Percentiles rank a stretch among this genome's conserved stretches.
Evolutionary conservation across 2,329 filamentous ascomycete species (phyloP).

Genomic region (Mycogone perniciosa): DNA sequence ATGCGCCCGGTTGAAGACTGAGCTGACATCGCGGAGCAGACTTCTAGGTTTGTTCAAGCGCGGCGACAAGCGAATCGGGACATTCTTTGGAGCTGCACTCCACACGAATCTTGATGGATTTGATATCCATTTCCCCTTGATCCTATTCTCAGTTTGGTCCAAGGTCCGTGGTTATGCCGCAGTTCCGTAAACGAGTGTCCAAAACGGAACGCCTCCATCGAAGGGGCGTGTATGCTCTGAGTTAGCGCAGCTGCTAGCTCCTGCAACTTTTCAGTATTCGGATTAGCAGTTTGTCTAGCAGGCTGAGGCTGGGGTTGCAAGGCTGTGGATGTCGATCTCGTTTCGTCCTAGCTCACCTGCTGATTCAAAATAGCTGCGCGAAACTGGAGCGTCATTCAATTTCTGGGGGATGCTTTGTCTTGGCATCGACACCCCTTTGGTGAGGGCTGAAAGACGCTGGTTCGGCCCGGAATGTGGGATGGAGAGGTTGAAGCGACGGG

Average conservation of each 20-base stretch:
- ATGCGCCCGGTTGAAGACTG: too few species aligned
- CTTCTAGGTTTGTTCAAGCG: neutral
- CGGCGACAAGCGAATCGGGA: neutral
- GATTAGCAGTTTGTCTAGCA: too few species aligned
- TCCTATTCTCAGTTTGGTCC: neutral
- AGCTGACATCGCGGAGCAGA: neutral
- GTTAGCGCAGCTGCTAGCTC: too few species aligned
- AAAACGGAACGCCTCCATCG: too few species aligned
- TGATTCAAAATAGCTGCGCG: conserved; percentile 9
- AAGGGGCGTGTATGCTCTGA: too few species aligned
- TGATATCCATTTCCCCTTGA: neutral
- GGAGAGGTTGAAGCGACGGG: neutral
- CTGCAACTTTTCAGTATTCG: too few species aligned
- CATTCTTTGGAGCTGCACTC: neutral
- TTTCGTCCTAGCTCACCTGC: conserved; percentile 8
- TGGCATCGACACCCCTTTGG: neutral
- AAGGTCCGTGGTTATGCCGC: too few species aligned
- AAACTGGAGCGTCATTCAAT: conserved; percentile 1
- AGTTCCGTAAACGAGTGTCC: too few species aligned
- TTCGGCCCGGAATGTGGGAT: neutral
- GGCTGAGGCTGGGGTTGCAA: neutral
- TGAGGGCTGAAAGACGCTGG: neutral
- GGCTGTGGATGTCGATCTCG: conserved; percentile 6
- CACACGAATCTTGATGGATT: neutral
- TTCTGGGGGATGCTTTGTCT: conserved; percentile 4